Evolutionary conservation across 805 yeast species (phyloP), one percentile per base, ranked within the genome.

Genomic region (Wickerhamomyces kurtzmanii): DNA sequence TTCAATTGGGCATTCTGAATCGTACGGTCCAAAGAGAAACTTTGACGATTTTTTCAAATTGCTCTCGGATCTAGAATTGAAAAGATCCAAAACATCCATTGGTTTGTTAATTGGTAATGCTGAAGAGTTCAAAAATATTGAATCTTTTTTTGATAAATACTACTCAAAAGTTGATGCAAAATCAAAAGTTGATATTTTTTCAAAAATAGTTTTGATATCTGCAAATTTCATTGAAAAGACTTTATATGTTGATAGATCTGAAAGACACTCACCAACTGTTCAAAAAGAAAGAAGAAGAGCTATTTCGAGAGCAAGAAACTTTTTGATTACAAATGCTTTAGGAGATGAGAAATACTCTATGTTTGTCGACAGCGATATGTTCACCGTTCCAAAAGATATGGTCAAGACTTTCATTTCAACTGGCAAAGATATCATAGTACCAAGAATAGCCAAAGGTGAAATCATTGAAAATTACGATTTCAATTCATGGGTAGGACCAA

Each of bases 1-100:
- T n/a, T n/a, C n/a, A n/a, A 44, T 59, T n/a, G 59, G 53, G 1
- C 39, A 39, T 29, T 34, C 36, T 8, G 37, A 29, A 6, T 45
- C 67, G 4, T 66, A 59, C 29, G 71, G 71, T 1, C 33, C 33
- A 4, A 49, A 36, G 4, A 46, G 61, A 18, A 27, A 38, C 1
- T 51, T 65, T 27, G 26, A 29, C 2, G 59, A 59, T 30, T 56
- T 59, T 24, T 40, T 62, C 26, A 29, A 43, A 3, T 47, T 56
- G 1, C 31, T 64, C 14, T 27, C 31, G 6, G 18, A 47, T 3
- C 38, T 62, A 13, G 47, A 52, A 2, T 47, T 47, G 15, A 35
- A 35, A 5, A 33, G 31, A 8, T 16, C 43, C 26, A 45, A 27
- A 33, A 27, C 37, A 17, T 45, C 50, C 19, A 23, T 46, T 18